phyloP scores from a whole-genome alignment of 768 basidiomycete species.

The Mycena metata region DNA sequence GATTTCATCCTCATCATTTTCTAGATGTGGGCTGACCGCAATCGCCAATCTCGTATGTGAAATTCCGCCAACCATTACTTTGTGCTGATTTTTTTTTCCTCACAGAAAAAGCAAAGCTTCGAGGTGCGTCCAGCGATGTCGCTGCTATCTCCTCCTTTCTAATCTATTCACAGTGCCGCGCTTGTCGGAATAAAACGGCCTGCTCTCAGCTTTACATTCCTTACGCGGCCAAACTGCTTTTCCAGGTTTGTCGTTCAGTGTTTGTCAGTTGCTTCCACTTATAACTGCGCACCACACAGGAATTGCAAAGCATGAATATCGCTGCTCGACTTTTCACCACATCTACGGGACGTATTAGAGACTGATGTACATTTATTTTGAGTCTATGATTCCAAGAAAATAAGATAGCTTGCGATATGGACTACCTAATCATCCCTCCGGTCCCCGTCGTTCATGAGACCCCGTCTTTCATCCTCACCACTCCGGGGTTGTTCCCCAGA shows the following conservation, averaged over 20 bases:
- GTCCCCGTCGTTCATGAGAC: constrained; percentile 64
- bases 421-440: constrained; percentile 35
- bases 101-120: constrained; percentile 96
- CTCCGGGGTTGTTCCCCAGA: constrained; percentile 63
- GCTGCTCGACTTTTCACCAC: constrained; percentile 89
- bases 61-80: neutral
- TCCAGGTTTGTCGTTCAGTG: constrained; percentile 76
- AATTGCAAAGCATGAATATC: constrained; percentile 96
- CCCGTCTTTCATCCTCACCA: constrained; percentile 71
- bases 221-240: constrained; percentile 95
- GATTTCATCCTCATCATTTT: constrained; percentile 35
- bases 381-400: constrained; percentile 32
- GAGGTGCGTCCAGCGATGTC: constrained; percentile 62
- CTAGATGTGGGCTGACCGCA: constrained; percentile 93
- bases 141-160: neutral
- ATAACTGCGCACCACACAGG: constrained; percentile 56
- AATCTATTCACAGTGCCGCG: constrained; percentile 73
- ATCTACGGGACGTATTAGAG: constrained; percentile 88
- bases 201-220: constrained; percentile 94
- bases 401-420: constrained; percentile 34
- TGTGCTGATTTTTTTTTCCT: constrained; percentile 29
- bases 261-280: neutral
- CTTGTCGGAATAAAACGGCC: constrained; percentile 97
- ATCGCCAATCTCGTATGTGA: constrained; percentile 91
- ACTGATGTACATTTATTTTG: constrained; percentile 53